Evolutionary conservation across 768 basidiomycete species (phyloP).

Genomic region (Hirschioporus abietinus): DNA sequence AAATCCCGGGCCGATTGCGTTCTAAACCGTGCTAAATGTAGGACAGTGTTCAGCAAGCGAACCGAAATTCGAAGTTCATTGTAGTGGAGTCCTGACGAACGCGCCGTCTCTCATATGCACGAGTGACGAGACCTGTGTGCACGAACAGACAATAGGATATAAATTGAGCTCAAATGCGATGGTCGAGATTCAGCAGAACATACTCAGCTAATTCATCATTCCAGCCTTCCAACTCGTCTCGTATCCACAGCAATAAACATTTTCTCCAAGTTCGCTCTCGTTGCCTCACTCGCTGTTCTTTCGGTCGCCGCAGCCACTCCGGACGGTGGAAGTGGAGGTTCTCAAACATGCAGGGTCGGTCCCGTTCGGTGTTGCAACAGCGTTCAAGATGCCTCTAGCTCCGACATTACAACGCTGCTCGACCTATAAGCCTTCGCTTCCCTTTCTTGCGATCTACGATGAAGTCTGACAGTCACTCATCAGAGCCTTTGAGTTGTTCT

Average conservation of each 20-base stretch:
- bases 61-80: not conserved
- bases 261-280: conserved; percentile 3
- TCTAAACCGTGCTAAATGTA: not conserved
- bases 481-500: conserved; percentile 14
- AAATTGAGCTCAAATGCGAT: not conserved
- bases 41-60: not conserved
- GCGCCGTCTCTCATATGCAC: not conserved
- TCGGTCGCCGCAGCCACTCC: conserved; percentile 1
- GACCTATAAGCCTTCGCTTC: not conserved
- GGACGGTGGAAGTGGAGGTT: not conserved
- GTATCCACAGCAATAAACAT: not conserved
- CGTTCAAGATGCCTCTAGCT: conserved; percentile 10
- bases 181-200: not conserved
- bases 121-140: not conserved
- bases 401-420: conserved; percentile 9
- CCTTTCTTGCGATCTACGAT: not conserved
- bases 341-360: conserved; percentile 15
- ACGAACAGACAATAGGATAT: not conserved
- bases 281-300: conserved; percentile 3
- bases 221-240: not conserved
- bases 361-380: conserved; percentile 18
- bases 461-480: not conserved
- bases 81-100: not conserved
- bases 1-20: not conserved
- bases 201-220: not conserved